Evolutionary conservation across 2,329 filamentous ascomycete species (phyloP), one percentile per base, ranked within the genome.

Genomic region (Exophiala aquamarina): DNA sequence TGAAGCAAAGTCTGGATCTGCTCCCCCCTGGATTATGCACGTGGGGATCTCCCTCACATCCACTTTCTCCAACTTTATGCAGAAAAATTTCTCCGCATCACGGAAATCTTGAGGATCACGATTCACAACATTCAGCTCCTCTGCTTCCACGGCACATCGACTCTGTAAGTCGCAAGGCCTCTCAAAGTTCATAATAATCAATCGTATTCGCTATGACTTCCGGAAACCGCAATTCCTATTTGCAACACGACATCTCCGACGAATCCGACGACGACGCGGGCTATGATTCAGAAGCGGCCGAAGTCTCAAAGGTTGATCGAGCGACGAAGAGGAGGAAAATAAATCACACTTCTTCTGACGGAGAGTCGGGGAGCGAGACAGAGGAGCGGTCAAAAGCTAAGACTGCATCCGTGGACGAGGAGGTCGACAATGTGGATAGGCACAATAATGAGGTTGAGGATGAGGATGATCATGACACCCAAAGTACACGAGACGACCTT

Each of bases 271-370:
- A 59, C 44, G 69, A 71, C 29, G 56, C 56, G 13, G 70, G 70
- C 51, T 74, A 74, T 44, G 69, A 73, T 51, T 73, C 70, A 32
- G 71, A 73, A 51, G 69, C 66, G 4, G 69, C 59, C 15, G 63
- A 67, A 48, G 61, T 70, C 41, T 67, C 61, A 42, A 73, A 72
- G 59, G 64, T 44, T 18, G 32, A 34, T 6, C 40, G 50, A 49
- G 40, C 53, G 23, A 52, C 23, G 21, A 58, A 58, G 41, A 47
- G 53, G 19, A 40, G 55, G 35, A 60, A 56, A 32, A 44, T 56
- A 36, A 49, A 50, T 31, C 47, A 50, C 28, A 35, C 33, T 33
- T 45, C 33, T 10, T 29, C 63, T 59, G 32, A 54, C 52, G 35
- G 57, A 56, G 47, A 70, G 66, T 58, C 61, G 59, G 58, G 63